phyloP scores from a whole-genome alignment of 495 filamentous ascomycete genomes.

The Tuber borchii region DNA sequence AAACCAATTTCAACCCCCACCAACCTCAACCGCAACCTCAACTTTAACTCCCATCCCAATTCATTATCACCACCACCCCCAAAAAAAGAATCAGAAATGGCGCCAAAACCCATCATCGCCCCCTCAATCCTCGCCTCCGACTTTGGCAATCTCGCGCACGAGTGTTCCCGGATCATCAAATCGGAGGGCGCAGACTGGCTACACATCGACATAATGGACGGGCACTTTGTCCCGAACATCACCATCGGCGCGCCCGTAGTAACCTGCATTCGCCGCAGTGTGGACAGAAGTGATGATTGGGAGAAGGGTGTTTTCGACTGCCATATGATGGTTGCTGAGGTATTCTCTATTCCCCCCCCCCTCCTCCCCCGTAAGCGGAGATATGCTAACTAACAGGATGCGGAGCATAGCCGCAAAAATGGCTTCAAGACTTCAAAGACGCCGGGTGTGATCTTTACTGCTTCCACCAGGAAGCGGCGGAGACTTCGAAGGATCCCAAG shows the following conservation, averaged over 20 bases:
- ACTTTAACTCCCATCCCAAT: not conserved
- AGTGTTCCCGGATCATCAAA: constrained; percentile 71
- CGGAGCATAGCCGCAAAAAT: constrained; percentile 74
- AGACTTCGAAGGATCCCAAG: constrained; percentile 69
- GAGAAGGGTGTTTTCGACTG: constrained; percentile 93
- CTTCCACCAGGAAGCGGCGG: constrained; percentile 98
- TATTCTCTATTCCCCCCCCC: constrained; percentile 43
- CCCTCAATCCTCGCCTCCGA: constrained; percentile 96
- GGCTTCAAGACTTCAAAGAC: constrained; percentile 87
- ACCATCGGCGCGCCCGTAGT: constrained; percentile 94
- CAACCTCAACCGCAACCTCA: not conserved
- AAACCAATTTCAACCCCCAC: not conserved
- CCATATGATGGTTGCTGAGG: constrained; percentile 99
- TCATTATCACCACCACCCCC: constrained; percentile 5
- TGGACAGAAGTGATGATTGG: constrained; percentile 53
- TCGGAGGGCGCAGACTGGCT: constrained; percentile 80
- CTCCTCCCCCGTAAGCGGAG: not conserved
- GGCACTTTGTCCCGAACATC: constrained; percentile 97
- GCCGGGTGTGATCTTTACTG: constrained; percentile 97
- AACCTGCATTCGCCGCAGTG: constrained; percentile 79
- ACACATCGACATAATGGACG: constrained; percentile 90
- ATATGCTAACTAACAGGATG: not conserved
- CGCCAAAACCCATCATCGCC: constrained; percentile 85
- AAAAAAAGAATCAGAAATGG: constrained; percentile 51
- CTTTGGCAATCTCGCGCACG: constrained; percentile 77